Evolutionary conservation across 1,284 basidiomycete genomes (phyloP), one percentile per base, ranked within the genome.

Genomic region (Cryptococcus sp.): DNA sequence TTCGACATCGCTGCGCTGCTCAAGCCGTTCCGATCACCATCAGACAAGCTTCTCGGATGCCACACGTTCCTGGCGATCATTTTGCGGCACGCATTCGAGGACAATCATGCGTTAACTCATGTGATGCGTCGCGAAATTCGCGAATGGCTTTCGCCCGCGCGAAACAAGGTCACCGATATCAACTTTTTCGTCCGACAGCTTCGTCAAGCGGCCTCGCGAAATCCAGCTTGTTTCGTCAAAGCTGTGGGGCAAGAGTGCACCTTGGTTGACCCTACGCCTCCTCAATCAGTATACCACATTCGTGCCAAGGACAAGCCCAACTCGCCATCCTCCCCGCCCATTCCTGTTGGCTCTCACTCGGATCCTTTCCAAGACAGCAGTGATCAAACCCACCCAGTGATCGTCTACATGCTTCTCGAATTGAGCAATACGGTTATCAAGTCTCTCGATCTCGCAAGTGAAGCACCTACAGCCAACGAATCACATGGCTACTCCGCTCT

Each of bases 81-180:
- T 57, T 81, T 97, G 19, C 89, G 96, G 3, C 95, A 99, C 74
- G 80, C 92, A 54, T 85, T 95, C 53, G 96, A 99, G 78, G 89
- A 93, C 65, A 72, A 82, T 5, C 72, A 79, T 6, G 85, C 84
- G 1, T 76, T 98, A 35, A 84, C 86, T 55, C 81, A 82, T 6
- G 84, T 90, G 61, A 94, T 99, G 86, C 84, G 85, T 23, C 87
- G 89, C 61, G 90, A 93, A 67, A 83, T 98, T 67, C 87, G 85
- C 69, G 84, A 87, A 5, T 90, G 87, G 78, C 86, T 93, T 67
- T 80, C 84, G 8, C 86, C 87, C 57, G 83, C 88, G 50, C 86
- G 90, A 41, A 85, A 85, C 51, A 87, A 86, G 61, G 76, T 85
- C 27, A 82, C 87, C 20, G 94, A 97, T 62, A 82, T 90, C 35